phyloP scores from a whole-genome alignment of 2,329 filamentous ascomycete genomes.

The Fragosphaeria purpurea region DNA sequence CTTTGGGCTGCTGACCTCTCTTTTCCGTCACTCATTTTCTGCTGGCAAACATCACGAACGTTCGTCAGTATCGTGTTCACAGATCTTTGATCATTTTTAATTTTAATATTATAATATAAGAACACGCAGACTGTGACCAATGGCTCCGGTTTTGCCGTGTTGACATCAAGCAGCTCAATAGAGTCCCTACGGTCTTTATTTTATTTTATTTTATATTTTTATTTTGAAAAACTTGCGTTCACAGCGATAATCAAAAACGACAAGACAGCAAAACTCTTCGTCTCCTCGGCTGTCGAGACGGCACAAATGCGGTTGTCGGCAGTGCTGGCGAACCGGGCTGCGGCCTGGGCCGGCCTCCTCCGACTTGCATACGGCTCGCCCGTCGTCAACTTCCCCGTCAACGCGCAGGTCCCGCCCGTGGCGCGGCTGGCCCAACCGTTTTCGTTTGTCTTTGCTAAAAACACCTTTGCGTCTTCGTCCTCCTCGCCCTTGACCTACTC shows the following conservation, averaged over 20 bases:
- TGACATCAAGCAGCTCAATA: no score
- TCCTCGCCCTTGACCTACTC: constrained; percentile 49
- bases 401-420: constrained; percentile 73
- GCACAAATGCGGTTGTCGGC: constrained; percentile 6
- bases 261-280: no score
- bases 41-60: not conserved
- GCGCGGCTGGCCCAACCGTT: constrained; percentile 60
- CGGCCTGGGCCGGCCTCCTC: constrained; percentile 8
- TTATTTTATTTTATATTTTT: no score
- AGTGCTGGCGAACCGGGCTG: constrained; percentile 4
- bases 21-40: not conserved
- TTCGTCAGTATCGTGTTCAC: not conserved
- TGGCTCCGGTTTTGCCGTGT: no score
- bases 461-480: constrained; percentile 56
- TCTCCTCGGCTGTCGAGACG: not conserved
- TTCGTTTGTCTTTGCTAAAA: constrained; percentile 59
- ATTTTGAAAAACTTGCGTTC: no score
- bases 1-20: not conserved
- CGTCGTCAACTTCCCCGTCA: constrained; percentile 58
- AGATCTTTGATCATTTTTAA: no score
- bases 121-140: no score
- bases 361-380: constrained; percentile 25
- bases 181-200: no score
- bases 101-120: no score
- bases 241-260: no score